Evolutionary conservation across 75 land plant species (phyloP).

Genomic region (Cryptomeria japonica): DNA sequence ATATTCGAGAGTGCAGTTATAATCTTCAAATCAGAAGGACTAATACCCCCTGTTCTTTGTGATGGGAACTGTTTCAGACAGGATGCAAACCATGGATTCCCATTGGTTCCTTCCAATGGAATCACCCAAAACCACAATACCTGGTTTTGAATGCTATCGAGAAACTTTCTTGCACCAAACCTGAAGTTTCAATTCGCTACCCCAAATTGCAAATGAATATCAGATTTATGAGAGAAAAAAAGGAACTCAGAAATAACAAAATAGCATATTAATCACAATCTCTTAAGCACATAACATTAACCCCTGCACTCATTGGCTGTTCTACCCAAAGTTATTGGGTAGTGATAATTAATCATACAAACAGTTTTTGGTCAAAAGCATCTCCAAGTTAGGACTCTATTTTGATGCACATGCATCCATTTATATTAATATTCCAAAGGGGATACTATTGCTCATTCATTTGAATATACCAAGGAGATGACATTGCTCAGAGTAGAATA

Average conservation of each 20-base stretch:
- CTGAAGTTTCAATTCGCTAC: constrained; percentile 24
- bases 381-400: background rate
- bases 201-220: background rate
- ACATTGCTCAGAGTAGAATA: too few relatives aligned
- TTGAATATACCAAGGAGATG: too few relatives aligned
- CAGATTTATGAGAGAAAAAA: background rate
- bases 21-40: constrained; percentile 52
- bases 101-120: constrained; percentile 92
- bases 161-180: constrained; percentile 64
- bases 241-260: background rate
- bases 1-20: constrained; percentile 79
- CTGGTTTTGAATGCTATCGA: constrained; percentile 56
- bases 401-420: background rate
- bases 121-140: constrained; percentile 78
- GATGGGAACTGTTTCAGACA: constrained; percentile 60
- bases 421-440: background rate
- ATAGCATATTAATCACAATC: background rate
- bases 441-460: background rate
- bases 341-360: too few relatives aligned
- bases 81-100: constrained; percentile 93
- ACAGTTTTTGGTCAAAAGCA: background rate
- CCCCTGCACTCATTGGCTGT: background rate
- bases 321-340: background rate
- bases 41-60: constrained; percentile 80
- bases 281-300: background rate